These are phyloP conservation scores for Zygosaccharomyces kombuchaensis DNA, from an alignment of 805 yeast species.

Conservation along the genomic window DNA sequence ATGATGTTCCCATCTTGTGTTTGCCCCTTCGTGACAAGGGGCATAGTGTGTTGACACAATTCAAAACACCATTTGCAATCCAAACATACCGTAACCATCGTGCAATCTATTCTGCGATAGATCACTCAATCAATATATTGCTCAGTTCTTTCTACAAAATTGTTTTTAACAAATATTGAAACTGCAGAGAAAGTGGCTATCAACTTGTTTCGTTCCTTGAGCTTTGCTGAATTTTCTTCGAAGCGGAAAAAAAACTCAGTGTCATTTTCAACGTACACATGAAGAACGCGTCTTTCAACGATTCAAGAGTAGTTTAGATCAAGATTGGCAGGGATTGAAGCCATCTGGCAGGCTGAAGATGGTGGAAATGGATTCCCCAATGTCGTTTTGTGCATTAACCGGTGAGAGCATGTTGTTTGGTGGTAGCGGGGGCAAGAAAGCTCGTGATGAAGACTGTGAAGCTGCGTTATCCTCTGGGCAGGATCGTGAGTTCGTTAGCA, in stretches of 20 bases:
- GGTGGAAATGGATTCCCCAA: not conserved
- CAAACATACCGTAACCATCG: conserved; percentile 6
- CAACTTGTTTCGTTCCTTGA: not conserved
- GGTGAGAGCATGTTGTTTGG: conserved; percentile 2
- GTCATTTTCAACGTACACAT: conserved; percentile 2
- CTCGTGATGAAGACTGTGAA: not conserved
- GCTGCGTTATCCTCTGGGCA: not conserved
- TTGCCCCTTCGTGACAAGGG: not conserved
- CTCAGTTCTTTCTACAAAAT: not conserved
- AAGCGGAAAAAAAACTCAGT: not conserved
- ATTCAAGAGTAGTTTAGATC: not conserved
- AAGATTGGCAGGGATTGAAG: not conserved
- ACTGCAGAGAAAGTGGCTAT: conserved; percentile 1
- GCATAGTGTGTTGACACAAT: not conserved
- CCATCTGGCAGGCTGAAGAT: not conserved
- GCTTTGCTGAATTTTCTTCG: not conserved
- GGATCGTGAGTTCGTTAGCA: conserved; percentile 11
- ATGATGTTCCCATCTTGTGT: not conserved
- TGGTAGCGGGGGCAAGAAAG: not conserved
- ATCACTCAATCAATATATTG: not conserved
- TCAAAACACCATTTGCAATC: not conserved
- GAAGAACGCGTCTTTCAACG: not conserved
- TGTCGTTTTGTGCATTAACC: not conserved
- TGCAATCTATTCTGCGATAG: not conserved
- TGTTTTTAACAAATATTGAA: not conserved